Conservation (phyloP, 2,329 filamentous ascomycete genomes). For the Aureobasidium sp. region DNA sequence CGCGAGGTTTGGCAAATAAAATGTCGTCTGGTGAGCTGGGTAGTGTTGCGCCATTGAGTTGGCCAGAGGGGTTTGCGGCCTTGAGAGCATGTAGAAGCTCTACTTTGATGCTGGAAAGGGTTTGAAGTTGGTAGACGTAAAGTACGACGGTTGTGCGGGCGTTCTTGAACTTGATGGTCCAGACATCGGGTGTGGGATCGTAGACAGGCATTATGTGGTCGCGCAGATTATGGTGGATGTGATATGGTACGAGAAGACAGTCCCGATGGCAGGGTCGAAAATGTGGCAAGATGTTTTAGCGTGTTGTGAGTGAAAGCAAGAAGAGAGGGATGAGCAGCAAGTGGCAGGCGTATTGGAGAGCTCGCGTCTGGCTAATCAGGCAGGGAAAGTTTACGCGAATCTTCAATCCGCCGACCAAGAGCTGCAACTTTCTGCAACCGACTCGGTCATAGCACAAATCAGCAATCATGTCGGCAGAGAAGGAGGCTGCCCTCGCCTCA, state of each 20-base stretch:
- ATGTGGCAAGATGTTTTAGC: neutral
- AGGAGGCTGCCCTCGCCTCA: neutral
- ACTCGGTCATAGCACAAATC: neutral
- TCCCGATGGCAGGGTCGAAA: neutral
- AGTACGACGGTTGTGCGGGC: slow-evolving; percentile 41
- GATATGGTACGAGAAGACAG: neutral
- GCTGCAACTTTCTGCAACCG: neutral
- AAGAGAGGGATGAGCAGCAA: neutral
- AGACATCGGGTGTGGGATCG: slow-evolving; percentile 26
- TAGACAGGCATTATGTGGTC: slow-evolving; percentile 20
- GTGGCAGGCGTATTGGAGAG: neutral
- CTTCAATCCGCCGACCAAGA: slow-evolving; percentile 1
- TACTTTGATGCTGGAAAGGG: slow-evolving; percentile 35
- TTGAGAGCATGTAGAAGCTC: slow-evolving; percentile 36
- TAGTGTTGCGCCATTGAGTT: slow-evolving; percentile 30
- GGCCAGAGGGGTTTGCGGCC: slow-evolving; percentile 32
- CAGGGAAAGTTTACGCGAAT: slow-evolving; percentile 6
- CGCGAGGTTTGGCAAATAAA: slow-evolving; percentile 35
- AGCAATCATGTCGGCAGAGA: slow-evolving; percentile 1
- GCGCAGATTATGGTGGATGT: neutral
- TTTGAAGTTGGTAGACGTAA: slow-evolving; percentile 38
- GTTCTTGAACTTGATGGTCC: slow-evolving; percentile 42
- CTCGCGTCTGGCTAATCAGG: neutral
- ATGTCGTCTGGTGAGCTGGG: slow-evolving; percentile 35
- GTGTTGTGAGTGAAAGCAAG: neutral